Base-by-base conservation (phyloP, 2,329 filamentous ascomycete species). In the Chalara sp. region DNA sequence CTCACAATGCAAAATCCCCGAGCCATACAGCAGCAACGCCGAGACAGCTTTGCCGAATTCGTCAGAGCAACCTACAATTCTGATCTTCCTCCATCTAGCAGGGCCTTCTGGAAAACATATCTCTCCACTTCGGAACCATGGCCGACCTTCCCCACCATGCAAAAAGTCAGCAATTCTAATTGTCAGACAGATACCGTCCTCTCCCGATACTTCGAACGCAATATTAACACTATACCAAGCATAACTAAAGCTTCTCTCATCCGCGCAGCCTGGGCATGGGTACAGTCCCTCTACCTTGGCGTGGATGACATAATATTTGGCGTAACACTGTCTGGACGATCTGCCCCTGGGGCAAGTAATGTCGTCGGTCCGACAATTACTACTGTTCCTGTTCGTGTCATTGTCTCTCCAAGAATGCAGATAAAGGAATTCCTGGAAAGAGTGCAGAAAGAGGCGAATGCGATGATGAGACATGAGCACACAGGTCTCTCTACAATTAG, bases 291-390 rank as follows among this genome's bases (percentile, higher is more conserved):
- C 5, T 72, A 71, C 50, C 63, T 69, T 44, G 65, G 63, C 1
- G 61, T 65, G 10, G 50, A 67, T 7, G 69, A 73, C 51, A 65
- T 73, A 30, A 58, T 70, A 6, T 72, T 72, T 51, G 71, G 71
- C 4, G 68, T 68, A 55, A 72, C 69, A 1, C 59, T 72, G 7
- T 69, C 69, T 5, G 71, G 71, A n/a, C 67, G 71, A 40, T 56
- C 67, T 4, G 64, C 95, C 1, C 63, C 74, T 6, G 78, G 75
- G 0, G 79, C 95, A 28, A 88, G 93, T 54, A 71, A 76, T 1
- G 76, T 90, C 2, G 72, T 93, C 51, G 90, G 90, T 0, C 89
- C 89, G 6, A 92, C 85, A 57, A 81, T 95, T 44, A 74, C 82
- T 0, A 84, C 87, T 0, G 67, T 92, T 5, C 90, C 90, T 1